Evolutionary conservation across 441 rosid species (phyloP).

Genomic region (Oxalis stricta): DNA sequence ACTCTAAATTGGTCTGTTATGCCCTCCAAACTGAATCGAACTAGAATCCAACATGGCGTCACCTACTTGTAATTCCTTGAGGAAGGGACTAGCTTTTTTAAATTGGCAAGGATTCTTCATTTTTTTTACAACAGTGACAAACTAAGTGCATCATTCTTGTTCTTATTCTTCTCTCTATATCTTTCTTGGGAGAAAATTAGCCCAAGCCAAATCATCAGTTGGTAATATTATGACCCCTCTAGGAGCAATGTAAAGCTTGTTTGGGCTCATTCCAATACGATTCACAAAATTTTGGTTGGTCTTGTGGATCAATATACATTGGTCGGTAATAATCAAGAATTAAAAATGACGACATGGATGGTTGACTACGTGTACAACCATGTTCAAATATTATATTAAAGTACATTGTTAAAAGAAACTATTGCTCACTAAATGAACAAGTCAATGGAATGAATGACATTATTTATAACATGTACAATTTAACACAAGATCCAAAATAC

Average conservation of each 20-base stretch:
- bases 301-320: conserved; percentile 38
- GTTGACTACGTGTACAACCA: conserved; percentile 48
- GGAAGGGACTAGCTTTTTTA: not conserved
- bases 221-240: conserved; percentile 15
- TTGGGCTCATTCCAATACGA: conserved; percentile 30
- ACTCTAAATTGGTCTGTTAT: conserved; percentile 21
- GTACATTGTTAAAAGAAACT: conserved; percentile 40
- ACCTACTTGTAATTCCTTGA: conserved; percentile 15
- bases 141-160: conserved; percentile 4
- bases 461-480: conserved; percentile 30
- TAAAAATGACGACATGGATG: conserved; percentile 48
- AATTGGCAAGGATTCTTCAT: conserved; percentile 8
- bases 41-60: conserved; percentile 11
- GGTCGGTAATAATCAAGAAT: conserved; percentile 30
- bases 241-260: conserved; percentile 14
- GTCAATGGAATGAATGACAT: conserved; percentile 66
- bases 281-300: conserved; percentile 44
- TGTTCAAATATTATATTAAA: conserved; percentile 36
- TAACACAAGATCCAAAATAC: conserved; percentile 30
- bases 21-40: conserved; percentile 16
- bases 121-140: conserved; percentile 11
- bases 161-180: conserved; percentile 8
- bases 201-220: conserved; percentile 13
- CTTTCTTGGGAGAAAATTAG: conserved; percentile 16
- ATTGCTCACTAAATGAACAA: conserved; percentile 48